Percentiles rank a stretch among this genome's conserved stretches.
These are phyloP conservation scores for Hypholoma sublateritium DNA, from an alignment of 768 basidiomycete species.

Conservation along the genomic window DNA sequence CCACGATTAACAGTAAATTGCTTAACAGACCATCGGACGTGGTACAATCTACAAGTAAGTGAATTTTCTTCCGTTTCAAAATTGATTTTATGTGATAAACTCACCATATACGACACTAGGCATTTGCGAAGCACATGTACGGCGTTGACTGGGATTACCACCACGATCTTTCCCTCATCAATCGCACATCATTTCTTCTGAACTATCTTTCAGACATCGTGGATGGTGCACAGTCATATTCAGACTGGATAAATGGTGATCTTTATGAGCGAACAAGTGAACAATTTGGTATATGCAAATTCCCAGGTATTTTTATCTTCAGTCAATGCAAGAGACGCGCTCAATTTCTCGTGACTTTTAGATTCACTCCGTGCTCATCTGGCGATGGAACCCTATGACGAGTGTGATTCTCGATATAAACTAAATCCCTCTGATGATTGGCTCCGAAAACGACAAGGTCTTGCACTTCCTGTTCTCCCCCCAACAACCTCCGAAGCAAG, in stretches of 20 bases:
- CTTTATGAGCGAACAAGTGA: conserved; percentile 19
- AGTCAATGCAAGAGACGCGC: no score
- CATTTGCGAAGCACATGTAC: conserved; percentile 16
- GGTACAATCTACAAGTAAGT: conserved; percentile 21
- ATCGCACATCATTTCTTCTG: conserved; percentile 14
- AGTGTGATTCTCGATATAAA: background rate
- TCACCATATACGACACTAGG: background rate
- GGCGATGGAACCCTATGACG: conserved; percentile 8
- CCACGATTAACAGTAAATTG: conserved; percentile 23
- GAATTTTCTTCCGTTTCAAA: background rate
- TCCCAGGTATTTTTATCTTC: conserved; percentile 17
- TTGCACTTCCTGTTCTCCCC: conserved; percentile 21
- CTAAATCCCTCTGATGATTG: conserved; percentile 19
- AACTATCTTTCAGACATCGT: background rate
- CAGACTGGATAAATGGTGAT: conserved; percentile 23
- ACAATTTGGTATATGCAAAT: conserved; percentile 20
- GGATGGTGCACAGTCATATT: conserved; percentile 17
- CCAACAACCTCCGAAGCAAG: conserved; percentile 4
- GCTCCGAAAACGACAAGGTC: conserved; percentile 20
- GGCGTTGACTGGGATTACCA: conserved; percentile 22
- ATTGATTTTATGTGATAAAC: background rate
- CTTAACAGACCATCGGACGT: conserved; percentile 22
- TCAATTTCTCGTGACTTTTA: background rate
- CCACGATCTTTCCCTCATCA: conserved; percentile 17
- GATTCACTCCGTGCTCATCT: conserved; percentile 7